Evolutionary conservation across 208 protist species (phyloP).

Genomic region (Kentomonas sorsogonicus): DNA sequence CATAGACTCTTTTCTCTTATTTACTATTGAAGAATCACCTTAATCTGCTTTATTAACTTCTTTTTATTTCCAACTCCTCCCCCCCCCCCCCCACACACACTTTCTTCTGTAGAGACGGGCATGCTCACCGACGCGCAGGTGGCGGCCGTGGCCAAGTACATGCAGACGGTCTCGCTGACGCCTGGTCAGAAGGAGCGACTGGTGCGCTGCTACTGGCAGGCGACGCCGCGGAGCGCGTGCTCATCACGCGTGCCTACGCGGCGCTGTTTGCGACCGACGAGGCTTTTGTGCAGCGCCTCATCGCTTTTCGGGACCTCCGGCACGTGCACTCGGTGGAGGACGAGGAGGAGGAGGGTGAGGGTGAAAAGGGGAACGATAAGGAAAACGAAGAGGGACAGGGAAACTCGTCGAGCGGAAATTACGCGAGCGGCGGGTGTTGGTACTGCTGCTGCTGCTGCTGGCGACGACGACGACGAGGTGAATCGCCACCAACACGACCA

Average conservation of each 20-base stretch:
- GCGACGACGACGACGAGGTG: too few species aligned
- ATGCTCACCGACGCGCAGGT: constrained; percentile 67
- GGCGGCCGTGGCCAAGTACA: constrained; percentile 64
- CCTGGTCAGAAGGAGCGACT: constrained; percentile 59
- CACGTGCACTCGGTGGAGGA: neutral
- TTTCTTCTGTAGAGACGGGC: too few species aligned
- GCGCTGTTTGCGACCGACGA: constrained; percentile 61
- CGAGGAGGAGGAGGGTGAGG: neutral
- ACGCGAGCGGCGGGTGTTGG: too few species aligned
- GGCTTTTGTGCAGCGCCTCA: constrained; percentile 66
- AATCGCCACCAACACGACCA: too few species aligned
- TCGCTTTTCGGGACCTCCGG: constrained; percentile 47
- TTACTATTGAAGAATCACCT: too few species aligned
- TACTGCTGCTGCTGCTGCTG: too few species aligned
- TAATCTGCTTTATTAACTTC: too few species aligned
- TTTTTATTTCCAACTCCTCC: too few species aligned
- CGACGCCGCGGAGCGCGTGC: constrained; percentile 44
- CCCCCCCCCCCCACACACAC: too few species aligned
- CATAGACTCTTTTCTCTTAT: constrained; percentile 1
- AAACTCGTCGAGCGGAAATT: too few species aligned
- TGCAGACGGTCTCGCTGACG: constrained; percentile 48
- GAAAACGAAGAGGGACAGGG: too few species aligned
- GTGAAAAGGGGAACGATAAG: too few species aligned
- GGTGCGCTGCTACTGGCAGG: constrained; percentile 70
- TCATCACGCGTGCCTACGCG: constrained; percentile 69